Evolutionary conservation across 768 basidiomycete species (phyloP).

Genomic region (Tulasnella calospora): DNA sequence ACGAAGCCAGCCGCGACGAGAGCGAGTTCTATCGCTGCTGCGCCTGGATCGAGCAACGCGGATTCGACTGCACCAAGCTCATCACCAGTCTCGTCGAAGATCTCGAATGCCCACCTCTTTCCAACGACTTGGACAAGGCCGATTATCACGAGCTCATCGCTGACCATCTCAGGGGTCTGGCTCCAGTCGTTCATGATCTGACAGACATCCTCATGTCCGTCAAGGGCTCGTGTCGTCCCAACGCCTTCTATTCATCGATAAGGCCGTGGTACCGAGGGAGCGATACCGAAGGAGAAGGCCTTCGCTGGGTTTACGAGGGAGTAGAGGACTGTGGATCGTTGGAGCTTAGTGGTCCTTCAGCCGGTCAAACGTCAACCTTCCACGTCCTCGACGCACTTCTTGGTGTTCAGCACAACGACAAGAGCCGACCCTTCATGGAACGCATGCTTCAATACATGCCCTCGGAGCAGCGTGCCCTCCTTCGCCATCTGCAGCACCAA

Average conservation of each 20-base stretch:
- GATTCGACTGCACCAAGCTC: conserved; percentile 44
- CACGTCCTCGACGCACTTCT: conserved; percentile 70
- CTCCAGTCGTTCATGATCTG: conserved; percentile 60
- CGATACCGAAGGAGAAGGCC: conserved; percentile 37
- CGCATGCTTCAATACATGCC: conserved; percentile 94
- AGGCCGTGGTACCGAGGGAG: conserved; percentile 93
- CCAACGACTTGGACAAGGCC: conserved; percentile 38
- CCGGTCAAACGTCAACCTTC: conserved; percentile 90
- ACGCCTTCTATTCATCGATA: conserved; percentile 79
- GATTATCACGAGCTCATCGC: conserved; percentile 62
- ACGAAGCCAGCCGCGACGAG: conserved; percentile 53
- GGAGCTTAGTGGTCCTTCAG: conserved; percentile 63
- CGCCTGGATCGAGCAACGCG: conserved; percentile 80
- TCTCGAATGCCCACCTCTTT: conserved; percentile 17
- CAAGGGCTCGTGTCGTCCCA: conserved; percentile 64
- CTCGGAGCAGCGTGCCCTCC: conserved; percentile 71
- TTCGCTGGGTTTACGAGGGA: conserved; percentile 29
- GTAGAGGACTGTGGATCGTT: conserved; percentile 19
- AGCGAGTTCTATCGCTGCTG: conserved; percentile 83
- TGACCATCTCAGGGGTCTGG: conserved; percentile 56
- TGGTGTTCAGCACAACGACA: conserved; percentile 51
- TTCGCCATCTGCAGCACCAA: conserved; percentile 57
- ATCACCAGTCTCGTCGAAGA: conserved; percentile 13
- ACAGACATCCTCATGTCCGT: conserved; percentile 56
- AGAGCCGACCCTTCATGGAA: conserved; percentile 57